phyloP scores from a whole-genome alignment of 2,329 filamentous ascomycete genomes.

The Cladophialophora exuberans region DNA sequence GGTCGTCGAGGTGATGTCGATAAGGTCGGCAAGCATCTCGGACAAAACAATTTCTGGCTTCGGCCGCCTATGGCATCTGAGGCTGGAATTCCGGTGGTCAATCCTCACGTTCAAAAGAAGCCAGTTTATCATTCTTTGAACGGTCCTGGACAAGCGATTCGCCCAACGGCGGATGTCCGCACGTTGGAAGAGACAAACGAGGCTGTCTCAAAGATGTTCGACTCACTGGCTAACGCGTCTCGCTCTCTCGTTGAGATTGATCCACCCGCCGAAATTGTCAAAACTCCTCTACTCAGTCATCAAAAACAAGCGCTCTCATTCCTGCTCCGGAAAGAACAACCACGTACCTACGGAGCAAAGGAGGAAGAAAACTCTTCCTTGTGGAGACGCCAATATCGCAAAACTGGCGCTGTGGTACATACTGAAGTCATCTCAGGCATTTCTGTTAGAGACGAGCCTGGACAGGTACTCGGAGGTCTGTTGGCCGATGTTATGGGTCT shows the following conservation, averaged over 20 bases:
- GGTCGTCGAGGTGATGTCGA: constrained; percentile 69
- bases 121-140: constrained; percentile 42
- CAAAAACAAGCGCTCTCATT: constrained; percentile 91
- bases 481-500: constrained; percentile 87
- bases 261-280: constrained; percentile 59
- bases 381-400: constrained; percentile 68
- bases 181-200: constrained; percentile 84
- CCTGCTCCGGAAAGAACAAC: constrained; percentile 77
- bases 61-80: constrained; percentile 68
- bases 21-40: constrained; percentile 69
- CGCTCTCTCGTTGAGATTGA: constrained; percentile 77
- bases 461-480: constrained; percentile 72
- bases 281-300: constrained; percentile 74
- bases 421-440: constrained; percentile 85
- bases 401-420: constrained; percentile 65
- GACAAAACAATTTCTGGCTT: constrained; percentile 68
- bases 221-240: constrained; percentile 70
- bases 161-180: constrained; percentile 52
- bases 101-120: constrained; percentile 69
- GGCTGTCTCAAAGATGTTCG: constrained; percentile 85
- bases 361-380: constrained; percentile 71
- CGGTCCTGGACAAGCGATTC: constrained; percentile 25
- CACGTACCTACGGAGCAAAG: constrained; percentile 59
- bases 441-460: constrained; percentile 61
- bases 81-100: constrained; percentile 70